Conservation (phyloP, 1,284 basidiomycete species). For the Meira miltonrushii region DNA sequence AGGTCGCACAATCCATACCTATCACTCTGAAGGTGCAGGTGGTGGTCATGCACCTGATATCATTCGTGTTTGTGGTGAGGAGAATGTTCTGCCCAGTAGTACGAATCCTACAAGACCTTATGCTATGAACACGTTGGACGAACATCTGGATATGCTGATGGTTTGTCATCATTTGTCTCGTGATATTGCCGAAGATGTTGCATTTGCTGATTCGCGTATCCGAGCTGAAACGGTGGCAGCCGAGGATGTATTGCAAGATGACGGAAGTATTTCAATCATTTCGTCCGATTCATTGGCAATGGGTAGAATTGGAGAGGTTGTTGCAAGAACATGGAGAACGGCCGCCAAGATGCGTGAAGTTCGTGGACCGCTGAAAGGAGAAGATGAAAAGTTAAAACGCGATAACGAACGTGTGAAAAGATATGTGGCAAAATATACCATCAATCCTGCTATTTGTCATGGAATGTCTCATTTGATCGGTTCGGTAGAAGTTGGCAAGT, state of each 20-base stretch:
- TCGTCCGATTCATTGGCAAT: conserved; percentile 93
- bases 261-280: conserved; percentile 90
- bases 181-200: conserved; percentile 72
- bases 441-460: conserved; percentile 94
- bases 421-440: conserved; percentile 92
- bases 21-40: conserved; percentile 46
- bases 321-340: conserved; percentile 89
- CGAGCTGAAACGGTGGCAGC: conserved; percentile 94
- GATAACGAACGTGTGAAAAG: conserved; percentile 97
- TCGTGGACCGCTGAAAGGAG: conserved; percentile 65
- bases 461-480: conserved; percentile 85
- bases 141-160: conserved; percentile 98
- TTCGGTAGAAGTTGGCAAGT: conserved; percentile 71
- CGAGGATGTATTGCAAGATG: conserved; percentile 92
- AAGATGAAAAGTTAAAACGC: conserved; percentile 58
- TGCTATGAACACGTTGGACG: conserved; percentile 85
- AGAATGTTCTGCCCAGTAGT: conserved; percentile 91
- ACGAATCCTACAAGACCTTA: conserved; percentile 96
- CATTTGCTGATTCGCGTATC: conserved; percentile 96
- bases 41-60: conserved; percentile 98
- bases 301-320: conserved; percentile 89
- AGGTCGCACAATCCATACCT: conserved; percentile 84
- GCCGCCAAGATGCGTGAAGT: conserved; percentile 87
- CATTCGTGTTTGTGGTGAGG: conserved; percentile 83
- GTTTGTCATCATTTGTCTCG: conserved; percentile 57